Percentiles rank a stretch among this genome's conserved stretches.
Evolutionary conservation across 2,329 filamentous ascomycete genomes (phyloP).

Genomic region (Penicillium concentricum): DNA sequence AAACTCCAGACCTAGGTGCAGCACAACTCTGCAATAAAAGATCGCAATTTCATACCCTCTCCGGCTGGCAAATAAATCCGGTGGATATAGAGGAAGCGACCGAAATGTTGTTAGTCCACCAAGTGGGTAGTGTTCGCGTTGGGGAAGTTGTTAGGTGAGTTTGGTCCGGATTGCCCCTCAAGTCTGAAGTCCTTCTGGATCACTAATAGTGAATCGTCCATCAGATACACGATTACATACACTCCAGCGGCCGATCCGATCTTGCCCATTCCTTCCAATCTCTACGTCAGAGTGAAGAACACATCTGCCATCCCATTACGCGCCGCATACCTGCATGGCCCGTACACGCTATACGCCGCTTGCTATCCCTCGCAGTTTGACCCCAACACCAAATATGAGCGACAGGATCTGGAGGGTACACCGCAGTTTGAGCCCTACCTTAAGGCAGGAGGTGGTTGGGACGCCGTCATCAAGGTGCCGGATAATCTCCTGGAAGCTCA

Average conservation of each 20-base stretch:
- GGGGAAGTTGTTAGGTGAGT: slow-evolving; percentile 85
- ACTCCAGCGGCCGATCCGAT: slow-evolving; percentile 86
- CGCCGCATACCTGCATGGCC: slow-evolving; percentile 93
- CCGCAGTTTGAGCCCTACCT: slow-evolving; percentile 96
- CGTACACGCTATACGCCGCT: slow-evolving; percentile 84
- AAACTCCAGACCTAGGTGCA: slow-evolving; percentile 35
- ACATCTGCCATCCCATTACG: slow-evolving; percentile 85
- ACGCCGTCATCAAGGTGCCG: slow-evolving; percentile 75
- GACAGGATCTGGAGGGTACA: slow-evolving; percentile 68
- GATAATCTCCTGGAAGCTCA: slow-evolving; percentile 58
- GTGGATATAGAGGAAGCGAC: slow-evolving; percentile 22
- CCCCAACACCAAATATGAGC: slow-evolving; percentile 73
- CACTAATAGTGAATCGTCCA: background rate
- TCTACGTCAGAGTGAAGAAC: slow-evolving; percentile 88
- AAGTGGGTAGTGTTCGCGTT: slow-evolving; percentile 86
- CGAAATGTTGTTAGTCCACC: slow-evolving; percentile 84
- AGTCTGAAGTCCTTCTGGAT: background rate
- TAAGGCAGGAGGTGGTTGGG: slow-evolving; percentile 88
- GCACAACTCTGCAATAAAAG: slow-evolving; percentile 20
- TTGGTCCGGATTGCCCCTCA: background rate
- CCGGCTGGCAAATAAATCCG: slow-evolving; percentile 35
- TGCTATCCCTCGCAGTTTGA: slow-evolving; percentile 82
- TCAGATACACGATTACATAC: slow-evolving; percentile 79
- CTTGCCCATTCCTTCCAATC: slow-evolving; percentile 74
- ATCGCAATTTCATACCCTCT: slow-evolving; percentile 32